phyloP scores from a whole-genome alignment of 768 basidiomycete species.

The Russula foetens region DNA sequence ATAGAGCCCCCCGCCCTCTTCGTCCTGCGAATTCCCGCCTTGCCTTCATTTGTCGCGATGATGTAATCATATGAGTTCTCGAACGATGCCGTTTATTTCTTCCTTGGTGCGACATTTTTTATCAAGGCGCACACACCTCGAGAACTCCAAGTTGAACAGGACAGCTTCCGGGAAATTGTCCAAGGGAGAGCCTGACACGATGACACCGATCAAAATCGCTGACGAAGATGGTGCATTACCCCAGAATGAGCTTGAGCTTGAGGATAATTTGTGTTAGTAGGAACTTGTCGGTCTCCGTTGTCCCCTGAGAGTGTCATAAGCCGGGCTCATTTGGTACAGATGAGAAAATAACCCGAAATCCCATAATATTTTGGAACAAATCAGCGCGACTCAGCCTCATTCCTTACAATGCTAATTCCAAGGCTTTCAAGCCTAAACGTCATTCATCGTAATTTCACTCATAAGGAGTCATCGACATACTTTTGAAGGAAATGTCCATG shows the following conservation, averaged over 20 bases:
- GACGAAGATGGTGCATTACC: constrained; percentile 95
- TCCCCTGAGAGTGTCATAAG: background rate
- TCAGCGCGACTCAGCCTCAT: constrained; percentile 72
- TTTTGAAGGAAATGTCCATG: constrained; percentile 69
- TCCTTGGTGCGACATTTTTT: constrained; percentile 4
- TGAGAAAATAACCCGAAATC: constrained; percentile 32
- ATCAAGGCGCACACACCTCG: constrained; percentile 43
- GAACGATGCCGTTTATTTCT: constrained; percentile 81
- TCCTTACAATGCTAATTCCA: constrained; percentile 84
- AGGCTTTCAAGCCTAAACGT: constrained; percentile 87
- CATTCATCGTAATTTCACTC: constrained; percentile 96
- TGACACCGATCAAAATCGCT: constrained; percentile 94
- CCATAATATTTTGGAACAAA: constrained; percentile 79
- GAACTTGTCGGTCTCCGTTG: constrained; percentile 90
- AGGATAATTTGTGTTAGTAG: constrained; percentile 92
- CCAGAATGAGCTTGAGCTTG: constrained; percentile 90
- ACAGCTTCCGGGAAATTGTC: constrained; percentile 93
- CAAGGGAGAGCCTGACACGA: constrained; percentile 91
- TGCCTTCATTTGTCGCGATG: constrained; percentile 96
- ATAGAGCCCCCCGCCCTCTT: constrained; percentile 41
- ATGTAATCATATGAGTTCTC: constrained; percentile 99
- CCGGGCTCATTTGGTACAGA: background rate
- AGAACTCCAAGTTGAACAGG: constrained; percentile 95
- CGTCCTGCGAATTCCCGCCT: constrained; percentile 44
- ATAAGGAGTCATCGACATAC: constrained; percentile 90